phyloP scores from a whole-genome alignment of 2,329 filamentous ascomycete genomes.

The Microcera coccophila region DNA sequence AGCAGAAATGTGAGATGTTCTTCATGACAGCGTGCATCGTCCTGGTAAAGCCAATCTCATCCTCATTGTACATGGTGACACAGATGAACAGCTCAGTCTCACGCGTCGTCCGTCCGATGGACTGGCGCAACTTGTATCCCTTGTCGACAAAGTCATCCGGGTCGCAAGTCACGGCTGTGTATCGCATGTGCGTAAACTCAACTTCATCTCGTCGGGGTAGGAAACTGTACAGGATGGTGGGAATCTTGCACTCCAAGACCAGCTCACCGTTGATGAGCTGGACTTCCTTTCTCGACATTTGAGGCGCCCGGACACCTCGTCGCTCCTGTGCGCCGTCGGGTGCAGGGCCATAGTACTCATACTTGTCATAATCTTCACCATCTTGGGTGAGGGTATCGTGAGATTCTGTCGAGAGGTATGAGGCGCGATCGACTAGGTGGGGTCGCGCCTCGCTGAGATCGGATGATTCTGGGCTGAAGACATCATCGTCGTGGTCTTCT shows the following conservation, averaged over 20 bases:
- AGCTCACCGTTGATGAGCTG: conserved; percentile 96
- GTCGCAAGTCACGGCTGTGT: conserved; percentile 97
- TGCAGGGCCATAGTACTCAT: conserved; percentile 81
- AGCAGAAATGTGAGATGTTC: conserved; percentile 96
- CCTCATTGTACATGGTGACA: conserved; percentile 98
- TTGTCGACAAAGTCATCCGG: conserved; percentile 86
- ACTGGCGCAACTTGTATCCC: conserved; percentile 90
- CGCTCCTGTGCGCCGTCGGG: conserved; percentile 83
- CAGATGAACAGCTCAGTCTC: conserved; percentile 97
- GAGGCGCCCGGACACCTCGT: conserved; percentile 78
- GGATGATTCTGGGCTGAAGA: conserved; percentile 60
- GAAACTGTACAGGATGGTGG: conserved; percentile 96
- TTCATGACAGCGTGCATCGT: conserved; percentile 99
- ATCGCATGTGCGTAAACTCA: conserved; percentile 98
- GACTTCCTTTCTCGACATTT: conserved; percentile 91
- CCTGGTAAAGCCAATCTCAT: conserved; percentile 91
- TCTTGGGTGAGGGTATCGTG: conserved; percentile 54
- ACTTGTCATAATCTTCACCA: conserved; percentile 49
- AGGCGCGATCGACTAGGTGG: conserved; percentile 50
- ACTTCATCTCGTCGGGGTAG: conserved; percentile 86
- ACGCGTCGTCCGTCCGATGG: conserved; percentile 74
- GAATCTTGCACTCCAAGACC: conserved; percentile 97
- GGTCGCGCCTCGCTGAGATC: conserved; percentile 51
- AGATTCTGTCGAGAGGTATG: conserved; percentile 50
- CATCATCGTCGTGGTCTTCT: conserved; percentile 56